phyloP scores from a whole-genome alignment of 2,329 filamentous ascomycete genomes.

The Beauveria asiatica region DNA sequence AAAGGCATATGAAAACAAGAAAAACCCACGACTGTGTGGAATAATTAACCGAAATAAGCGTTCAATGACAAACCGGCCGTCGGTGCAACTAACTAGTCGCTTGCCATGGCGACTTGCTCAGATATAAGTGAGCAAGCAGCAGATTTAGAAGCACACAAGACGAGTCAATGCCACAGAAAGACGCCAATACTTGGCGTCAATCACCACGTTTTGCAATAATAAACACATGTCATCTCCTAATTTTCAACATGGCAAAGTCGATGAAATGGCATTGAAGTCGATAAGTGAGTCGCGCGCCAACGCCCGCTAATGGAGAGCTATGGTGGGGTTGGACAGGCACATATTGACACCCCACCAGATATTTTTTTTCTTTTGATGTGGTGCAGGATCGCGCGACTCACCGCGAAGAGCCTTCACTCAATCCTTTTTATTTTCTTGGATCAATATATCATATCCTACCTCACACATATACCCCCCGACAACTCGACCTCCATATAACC shows the following conservation, averaged over 20 bases:
- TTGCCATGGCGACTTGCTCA: not conserved
- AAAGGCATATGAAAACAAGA: too few species aligned
- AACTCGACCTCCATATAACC: not conserved
- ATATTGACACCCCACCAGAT: constrained; percentile 10
- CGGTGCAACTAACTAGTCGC: not conserved
- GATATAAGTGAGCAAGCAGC: not conserved
- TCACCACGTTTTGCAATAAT: not conserved
- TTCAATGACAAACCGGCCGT: too few species aligned
- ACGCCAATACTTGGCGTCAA: not conserved
- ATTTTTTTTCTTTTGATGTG: constrained; percentile 10
- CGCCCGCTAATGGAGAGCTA: constrained; percentile 3
- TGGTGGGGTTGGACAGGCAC: constrained; percentile 9
- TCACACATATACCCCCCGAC: not conserved
- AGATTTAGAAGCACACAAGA: not conserved
- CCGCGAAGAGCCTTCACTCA: not conserved
- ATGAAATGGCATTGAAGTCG: not conserved
- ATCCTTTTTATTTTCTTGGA: not conserved
- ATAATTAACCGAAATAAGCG: too few species aligned
- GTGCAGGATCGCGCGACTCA: constrained; percentile 7
- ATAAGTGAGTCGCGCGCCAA: not conserved
- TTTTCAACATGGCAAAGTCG: not conserved
- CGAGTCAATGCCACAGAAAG: not conserved
- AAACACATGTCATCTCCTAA: not conserved
- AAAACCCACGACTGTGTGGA: too few species aligned
- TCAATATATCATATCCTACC: not conserved